Base-by-base conservation (phyloP, 805 yeast genomes). In the Lachancea thermotolerans region DNA sequence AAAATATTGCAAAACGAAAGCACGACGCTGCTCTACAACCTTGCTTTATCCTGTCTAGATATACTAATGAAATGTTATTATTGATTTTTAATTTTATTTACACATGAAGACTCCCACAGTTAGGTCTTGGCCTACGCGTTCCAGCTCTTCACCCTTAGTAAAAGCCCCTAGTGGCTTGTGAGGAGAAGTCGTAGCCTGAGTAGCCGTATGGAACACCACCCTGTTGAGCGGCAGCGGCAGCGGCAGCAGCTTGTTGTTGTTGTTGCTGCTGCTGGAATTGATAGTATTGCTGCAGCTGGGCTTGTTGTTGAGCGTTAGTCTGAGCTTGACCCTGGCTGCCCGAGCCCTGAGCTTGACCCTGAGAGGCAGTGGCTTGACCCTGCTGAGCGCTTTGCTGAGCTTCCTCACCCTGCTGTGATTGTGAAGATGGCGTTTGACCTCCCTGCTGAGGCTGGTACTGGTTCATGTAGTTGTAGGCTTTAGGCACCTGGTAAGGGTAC, bases 111-210 rank as follows among this genome's bases (percentile, higher is more conserved):
- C 16, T 39, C 35, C 33, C 17, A 16, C 21, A n/a, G 36, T 30
- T 30, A 35, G 21, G 28, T 21, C 25, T 39, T 11, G 37, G 6
- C 18, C 37, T 14, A 30, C 32, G 21, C 41, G 12, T 29, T 11
- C 16, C 12, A 32, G 14, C 8, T 18, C 21, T 39, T 29, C 29
- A 14, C 35, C 15, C 12, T 37, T 30, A 64, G 47, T 64, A 64
- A 46, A 59, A 64, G 29, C 66, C 67, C 51, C 66, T 59, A 33
- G 67, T 58, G 44, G 57, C 56, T 46, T 61, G 65, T 39, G 66
- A 61, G 17, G 61, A 49, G 53, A 58, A 61, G 48, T 62, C 66
- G 45, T 61, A 60, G 46, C 61, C 62, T 27, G 57, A 53, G 49
- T 59, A 60, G 41, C 64, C 64, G 39, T 60, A 58, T 44, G 62